Percentiles rank a stretch among this genome's conserved stretches.
phyloP scores from a whole-genome alignment of 2,329 filamentous ascomycete genomes.

The Lachnellula occidentalis region DNA sequence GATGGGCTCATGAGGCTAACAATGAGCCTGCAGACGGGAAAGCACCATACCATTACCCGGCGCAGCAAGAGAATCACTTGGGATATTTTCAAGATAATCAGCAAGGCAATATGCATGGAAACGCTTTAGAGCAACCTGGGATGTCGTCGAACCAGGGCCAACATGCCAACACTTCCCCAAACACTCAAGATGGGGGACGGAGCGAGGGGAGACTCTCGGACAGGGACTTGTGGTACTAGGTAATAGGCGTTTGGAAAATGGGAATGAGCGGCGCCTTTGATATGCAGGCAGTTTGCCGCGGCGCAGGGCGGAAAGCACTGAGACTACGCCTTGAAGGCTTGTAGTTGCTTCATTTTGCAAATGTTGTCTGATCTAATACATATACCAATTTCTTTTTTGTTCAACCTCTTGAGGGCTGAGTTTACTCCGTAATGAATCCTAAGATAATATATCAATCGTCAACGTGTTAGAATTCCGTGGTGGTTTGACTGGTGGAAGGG shows the following conservation, averaged over 20 bases:
- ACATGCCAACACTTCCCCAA: background rate
- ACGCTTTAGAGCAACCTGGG: background rate
- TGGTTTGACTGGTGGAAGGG: too few species aligned
- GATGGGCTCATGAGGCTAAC: conserved; percentile 15
- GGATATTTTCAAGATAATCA: background rate
- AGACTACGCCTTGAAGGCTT: background rate
- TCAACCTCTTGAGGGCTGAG: too few species aligned
- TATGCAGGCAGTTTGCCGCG: background rate
- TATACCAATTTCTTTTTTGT: too few species aligned
- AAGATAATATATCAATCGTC: too few species aligned
- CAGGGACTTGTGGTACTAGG: conserved; percentile 7
- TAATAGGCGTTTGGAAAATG: background rate
- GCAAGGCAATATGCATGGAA: background rate
- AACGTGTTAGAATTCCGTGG: too few species aligned
- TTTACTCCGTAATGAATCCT: too few species aligned
- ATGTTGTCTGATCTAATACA: too few species aligned
- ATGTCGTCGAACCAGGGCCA: background rate
- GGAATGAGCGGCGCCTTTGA: background rate
- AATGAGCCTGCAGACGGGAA: conserved; percentile 10
- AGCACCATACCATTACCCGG: conserved; percentile 12
- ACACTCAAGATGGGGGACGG: background rate
- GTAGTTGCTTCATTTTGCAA: background rate
- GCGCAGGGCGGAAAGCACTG: background rate
- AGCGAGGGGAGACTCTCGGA: background rate
- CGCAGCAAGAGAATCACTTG: conserved; percentile 11